Conservation (phyloP, 2,329 filamentous ascomycete genomes). For the Hymenoscyphus fraxineus region DNA sequence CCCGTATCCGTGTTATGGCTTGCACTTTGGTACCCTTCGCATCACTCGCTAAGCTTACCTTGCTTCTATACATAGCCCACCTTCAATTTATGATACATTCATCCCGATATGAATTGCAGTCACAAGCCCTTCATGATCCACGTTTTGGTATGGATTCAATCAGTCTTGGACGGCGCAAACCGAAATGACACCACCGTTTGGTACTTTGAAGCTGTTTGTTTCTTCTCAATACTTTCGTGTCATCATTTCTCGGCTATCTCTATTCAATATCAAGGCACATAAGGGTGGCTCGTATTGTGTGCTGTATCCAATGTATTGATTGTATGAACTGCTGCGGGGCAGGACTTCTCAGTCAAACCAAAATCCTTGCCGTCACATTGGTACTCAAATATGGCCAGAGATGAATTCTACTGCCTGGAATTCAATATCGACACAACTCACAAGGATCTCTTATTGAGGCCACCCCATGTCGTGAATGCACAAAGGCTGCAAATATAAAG, state of each 20-base stretch:
- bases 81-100: slow-evolving; percentile 24
- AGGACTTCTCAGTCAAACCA: slow-evolving; percentile 8
- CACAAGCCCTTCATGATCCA: slow-evolving; percentile 24
- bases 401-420: slow-evolving; percentile 16
- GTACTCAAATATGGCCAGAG: slow-evolving; percentile 12
- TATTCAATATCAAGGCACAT: slow-evolving; percentile 22
- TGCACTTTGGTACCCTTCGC: slow-evolving; percentile 13
- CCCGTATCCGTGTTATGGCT: slow-evolving; percentile 14
- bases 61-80: slow-evolving; percentile 26
- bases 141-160: slow-evolving; percentile 17
- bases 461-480: slow-evolving; percentile 5
- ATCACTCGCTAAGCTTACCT: slow-evolving; percentile 20
- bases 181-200: neutral
- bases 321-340: slow-evolving; percentile 23
- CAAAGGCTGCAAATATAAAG: slow-evolving; percentile 21
- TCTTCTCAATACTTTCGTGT: neutral
- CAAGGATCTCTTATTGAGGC: slow-evolving; percentile 17
- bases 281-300: slow-evolving; percentile 23
- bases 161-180: slow-evolving; percentile 10
- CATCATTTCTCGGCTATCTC: slow-evolving; percentile 20
- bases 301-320: slow-evolving; percentile 17
- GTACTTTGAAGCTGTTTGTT: neutral
- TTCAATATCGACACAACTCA: slow-evolving; percentile 19
- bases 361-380: slow-evolving; percentile 14
- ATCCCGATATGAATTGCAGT: slow-evolving; percentile 22